Base-by-base conservation (phyloP, 768 basidiomycete species). In the Phlebiopsis gigantea region DNA sequence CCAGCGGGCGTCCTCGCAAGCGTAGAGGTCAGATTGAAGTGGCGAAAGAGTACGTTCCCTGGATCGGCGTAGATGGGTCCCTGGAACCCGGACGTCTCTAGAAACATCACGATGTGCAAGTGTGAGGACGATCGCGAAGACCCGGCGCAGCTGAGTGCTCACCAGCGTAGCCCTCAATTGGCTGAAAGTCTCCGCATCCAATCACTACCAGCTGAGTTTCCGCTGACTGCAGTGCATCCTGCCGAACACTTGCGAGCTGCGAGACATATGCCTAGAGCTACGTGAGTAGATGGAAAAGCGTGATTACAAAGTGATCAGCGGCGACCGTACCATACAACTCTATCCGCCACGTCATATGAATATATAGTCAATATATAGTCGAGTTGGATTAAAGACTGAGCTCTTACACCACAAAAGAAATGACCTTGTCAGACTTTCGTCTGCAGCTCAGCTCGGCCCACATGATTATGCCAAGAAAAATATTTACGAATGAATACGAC, bases 21-120 rank as follows among this genome's bases (percentile, higher is more conserved):
- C 10, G 58, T 77, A 63, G 85, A 79, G 2, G 75, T 66, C 77
- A 90, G 81, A 1, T 85, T 87, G 0, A 91, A 75, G 0, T 73
- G 71, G 24, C 71, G 75, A 64, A 85, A 90, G 0, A 92, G 69
- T 24, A 72, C 66, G 4, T 85, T 76, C 0, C 75, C 73, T 0
- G 88, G 84, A 62, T 91, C 84, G 10, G 87, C 83, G 64, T 83
- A 90, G 25, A 90, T 78, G 25, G 65, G 60, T 0, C 77, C 77
- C 8, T 57, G 57, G 61, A 80, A 82, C 0, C 67, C 69, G 0
- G 82, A 80, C 0, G 64, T 71, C 53, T 80, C 81, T 42, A 52
- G n/a, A 6, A 41, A 34, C 15, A 17, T 34, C 6, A 34, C 14
- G 7, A 17, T 22, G 12, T 31, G 9, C 47, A 29, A n/a, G 17